These are phyloP conservation scores for Geotrichum histeridarum DNA, from an alignment of 1,139 yeast species.

Conservation along the genomic window DNA sequence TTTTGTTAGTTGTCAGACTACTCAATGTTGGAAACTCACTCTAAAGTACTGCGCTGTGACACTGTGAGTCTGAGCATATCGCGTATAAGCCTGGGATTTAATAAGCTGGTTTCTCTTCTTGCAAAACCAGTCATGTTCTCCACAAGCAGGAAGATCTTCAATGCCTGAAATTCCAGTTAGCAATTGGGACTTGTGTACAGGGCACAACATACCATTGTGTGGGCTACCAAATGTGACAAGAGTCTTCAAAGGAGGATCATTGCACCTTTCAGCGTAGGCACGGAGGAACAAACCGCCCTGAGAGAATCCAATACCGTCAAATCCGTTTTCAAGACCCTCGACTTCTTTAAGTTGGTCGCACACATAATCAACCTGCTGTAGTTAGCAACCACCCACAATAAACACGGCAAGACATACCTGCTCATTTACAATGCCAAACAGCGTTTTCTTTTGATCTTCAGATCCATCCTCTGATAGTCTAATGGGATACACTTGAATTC, in stretches of 20 bases:
- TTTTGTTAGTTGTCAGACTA: background rate
- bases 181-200: background rate
- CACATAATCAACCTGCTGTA: conserved; percentile 32
- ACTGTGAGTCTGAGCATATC: conserved; percentile 51
- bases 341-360: conserved; percentile 43
- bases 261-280: conserved; percentile 58
- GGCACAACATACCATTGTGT: conserved; percentile 52
- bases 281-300: conserved; percentile 77
- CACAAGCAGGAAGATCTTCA: conserved; percentile 62
- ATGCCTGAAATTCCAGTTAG: conserved; percentile 31
- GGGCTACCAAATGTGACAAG: conserved; percentile 78
- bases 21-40: conserved; percentile 18
- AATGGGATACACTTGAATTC: conserved; percentile 50
- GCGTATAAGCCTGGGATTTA: conserved; percentile 58
- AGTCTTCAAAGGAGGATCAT: conserved; percentile 45
- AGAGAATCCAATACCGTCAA: conserved; percentile 73
- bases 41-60: conserved; percentile 77
- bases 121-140: conserved; percentile 57
- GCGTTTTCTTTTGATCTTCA: conserved; percentile 50
- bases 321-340: conserved; percentile 49
- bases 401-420: conserved; percentile 36
- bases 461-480: conserved; percentile 47
- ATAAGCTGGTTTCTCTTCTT: conserved; percentile 50
- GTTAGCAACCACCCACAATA: background rate
- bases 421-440: conserved; percentile 57